Evolutionary conservation across 2,329 filamentous ascomycete species (phyloP).

Genomic region (Helminthosporium solani): DNA sequence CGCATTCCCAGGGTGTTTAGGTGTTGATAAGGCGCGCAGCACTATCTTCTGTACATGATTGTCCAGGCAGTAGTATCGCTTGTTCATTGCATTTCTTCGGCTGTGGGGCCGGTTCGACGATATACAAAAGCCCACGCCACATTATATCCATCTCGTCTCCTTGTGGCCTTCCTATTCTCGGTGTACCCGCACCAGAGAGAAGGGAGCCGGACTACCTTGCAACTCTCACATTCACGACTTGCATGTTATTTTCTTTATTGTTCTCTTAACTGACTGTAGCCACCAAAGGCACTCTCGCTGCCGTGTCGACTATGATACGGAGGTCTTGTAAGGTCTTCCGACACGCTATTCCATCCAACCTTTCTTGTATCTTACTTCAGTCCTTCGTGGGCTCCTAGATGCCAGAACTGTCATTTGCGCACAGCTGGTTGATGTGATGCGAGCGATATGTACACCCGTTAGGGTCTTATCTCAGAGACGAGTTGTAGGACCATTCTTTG

Average conservation of each 20-base stretch:
- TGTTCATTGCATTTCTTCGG: slow-evolving; percentile 18
- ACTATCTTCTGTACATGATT: slow-evolving; percentile 31
- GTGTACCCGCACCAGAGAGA: slow-evolving; percentile 25
- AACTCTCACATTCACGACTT: slow-evolving; percentile 29
- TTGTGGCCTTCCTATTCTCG: slow-evolving; percentile 17
- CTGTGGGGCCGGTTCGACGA: slow-evolving; percentile 19
- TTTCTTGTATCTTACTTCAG: slow-evolving; percentile 11
- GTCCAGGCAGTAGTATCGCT: slow-evolving; percentile 10
- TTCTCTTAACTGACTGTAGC: slow-evolving; percentile 16
- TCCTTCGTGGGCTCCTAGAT: background rate
- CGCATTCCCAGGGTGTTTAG: too few relatives aligned
- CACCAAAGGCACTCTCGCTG: slow-evolving; percentile 6
- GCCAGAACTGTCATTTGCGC: background rate
- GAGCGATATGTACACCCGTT: background rate
- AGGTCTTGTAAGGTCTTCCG: background rate
- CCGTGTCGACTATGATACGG: background rate
- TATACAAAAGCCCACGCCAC: slow-evolving; percentile 11
- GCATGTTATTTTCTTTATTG: slow-evolving; percentile 21
- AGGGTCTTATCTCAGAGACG: background rate
- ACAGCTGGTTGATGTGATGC: too few relatives aligned
- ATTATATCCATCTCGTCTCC: slow-evolving; percentile 14
- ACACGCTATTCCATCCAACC: background rate
- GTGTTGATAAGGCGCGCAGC: slow-evolving; percentile 17
- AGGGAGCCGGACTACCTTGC: slow-evolving; percentile 35
- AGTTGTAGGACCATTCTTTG: background rate